Evolutionary conservation across 495 filamentous ascomycete genomes (phyloP).

Genomic region (Chaetomidium leptoderma): DNA sequence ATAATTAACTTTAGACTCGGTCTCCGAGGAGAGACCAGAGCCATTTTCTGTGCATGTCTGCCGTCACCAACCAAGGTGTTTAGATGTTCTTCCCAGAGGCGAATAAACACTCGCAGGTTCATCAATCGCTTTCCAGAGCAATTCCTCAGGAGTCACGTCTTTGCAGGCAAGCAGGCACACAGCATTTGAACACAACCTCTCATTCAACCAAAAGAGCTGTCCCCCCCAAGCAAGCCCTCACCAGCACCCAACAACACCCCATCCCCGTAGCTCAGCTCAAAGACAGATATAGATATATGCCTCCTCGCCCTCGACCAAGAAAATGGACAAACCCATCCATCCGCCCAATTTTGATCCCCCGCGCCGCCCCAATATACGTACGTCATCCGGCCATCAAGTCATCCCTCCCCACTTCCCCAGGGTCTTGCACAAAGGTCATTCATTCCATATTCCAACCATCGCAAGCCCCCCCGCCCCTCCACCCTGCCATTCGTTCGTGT

Average conservation of each 20-base stretch:
- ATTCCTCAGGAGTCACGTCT: too few relatives aligned
- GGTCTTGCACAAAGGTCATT: not conserved
- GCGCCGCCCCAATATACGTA: not conserved
- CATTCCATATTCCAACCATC: not conserved
- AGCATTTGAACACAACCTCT: not conserved
- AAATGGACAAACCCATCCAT: not conserved
- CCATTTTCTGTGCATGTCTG: too few relatives aligned
- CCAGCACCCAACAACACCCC: not conserved
- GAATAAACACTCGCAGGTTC: too few relatives aligned
- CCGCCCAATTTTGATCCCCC: not conserved
- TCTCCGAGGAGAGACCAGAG: too few relatives aligned
- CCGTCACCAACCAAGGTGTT: too few relatives aligned
- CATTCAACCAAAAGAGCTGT: not conserved
- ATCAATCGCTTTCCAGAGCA: too few relatives aligned
- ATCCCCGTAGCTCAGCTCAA: not conserved
- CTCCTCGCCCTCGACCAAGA: not conserved
- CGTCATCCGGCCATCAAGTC: constrained; percentile 10
- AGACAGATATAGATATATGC: not conserved
- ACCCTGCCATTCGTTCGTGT: not conserved
- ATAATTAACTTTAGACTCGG: too few relatives aligned
- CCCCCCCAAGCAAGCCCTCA: not conserved
- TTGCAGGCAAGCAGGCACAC: too few relatives aligned
- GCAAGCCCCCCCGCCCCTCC: too few relatives aligned
- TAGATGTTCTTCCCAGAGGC: too few relatives aligned
- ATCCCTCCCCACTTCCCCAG: not conserved